A percentile compares a stretch with the other conserved stretches of the same genome.
These are phyloP conservation scores for Aspergillus cejpii DNA, from an alignment of 2,329 filamentous ascomycete species.

Conservation along the genomic window DNA sequence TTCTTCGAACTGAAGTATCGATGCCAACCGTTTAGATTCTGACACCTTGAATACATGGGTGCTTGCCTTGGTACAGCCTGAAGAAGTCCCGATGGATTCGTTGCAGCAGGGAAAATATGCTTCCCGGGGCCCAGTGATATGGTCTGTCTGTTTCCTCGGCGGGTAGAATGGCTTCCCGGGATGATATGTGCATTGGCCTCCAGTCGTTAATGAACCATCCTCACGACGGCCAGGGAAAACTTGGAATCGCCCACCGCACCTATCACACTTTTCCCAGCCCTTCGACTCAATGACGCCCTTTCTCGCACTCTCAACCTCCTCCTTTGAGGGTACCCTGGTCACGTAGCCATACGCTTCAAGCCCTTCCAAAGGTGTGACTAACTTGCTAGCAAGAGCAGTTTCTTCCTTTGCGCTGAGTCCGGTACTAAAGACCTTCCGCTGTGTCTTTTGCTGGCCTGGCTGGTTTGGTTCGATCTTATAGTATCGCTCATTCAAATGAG, in stretches of 20 bases:
- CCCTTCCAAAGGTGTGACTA: conserved; percentile 58
- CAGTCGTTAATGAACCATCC: conserved; percentile 67
- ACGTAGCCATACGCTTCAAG: conserved; percentile 73
- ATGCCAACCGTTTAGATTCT: conserved; percentile 67
- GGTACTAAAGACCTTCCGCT: conserved; percentile 56
- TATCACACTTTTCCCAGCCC: conserved; percentile 83
- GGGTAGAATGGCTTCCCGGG: conserved; percentile 64
- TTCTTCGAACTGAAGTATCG: conserved; percentile 68
- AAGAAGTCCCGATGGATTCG: conserved; percentile 61
- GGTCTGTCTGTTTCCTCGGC: conserved; percentile 47
- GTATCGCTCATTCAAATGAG: conserved; percentile 35
- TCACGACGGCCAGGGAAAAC: conserved; percentile 80
- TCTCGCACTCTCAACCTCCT: conserved; percentile 60
- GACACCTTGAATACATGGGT: conserved; percentile 84
- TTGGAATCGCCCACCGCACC: conserved; percentile 79
- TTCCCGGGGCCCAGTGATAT: conserved; percentile 51
- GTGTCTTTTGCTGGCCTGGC: conserved; percentile 27
- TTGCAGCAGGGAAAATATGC: conserved; percentile 73
- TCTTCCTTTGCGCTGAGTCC: conserved; percentile 65
- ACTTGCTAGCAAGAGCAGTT: conserved; percentile 53
- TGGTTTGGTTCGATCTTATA: conserved; percentile 28
- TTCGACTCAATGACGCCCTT: conserved; percentile 59
- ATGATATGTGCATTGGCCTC: conserved; percentile 74
- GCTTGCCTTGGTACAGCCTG: conserved; percentile 64
- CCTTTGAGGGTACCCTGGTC: conserved; percentile 55